Base-by-base conservation (phyloP, 495 filamentous ascomycete species). In the Xylaria longipes region DNA sequence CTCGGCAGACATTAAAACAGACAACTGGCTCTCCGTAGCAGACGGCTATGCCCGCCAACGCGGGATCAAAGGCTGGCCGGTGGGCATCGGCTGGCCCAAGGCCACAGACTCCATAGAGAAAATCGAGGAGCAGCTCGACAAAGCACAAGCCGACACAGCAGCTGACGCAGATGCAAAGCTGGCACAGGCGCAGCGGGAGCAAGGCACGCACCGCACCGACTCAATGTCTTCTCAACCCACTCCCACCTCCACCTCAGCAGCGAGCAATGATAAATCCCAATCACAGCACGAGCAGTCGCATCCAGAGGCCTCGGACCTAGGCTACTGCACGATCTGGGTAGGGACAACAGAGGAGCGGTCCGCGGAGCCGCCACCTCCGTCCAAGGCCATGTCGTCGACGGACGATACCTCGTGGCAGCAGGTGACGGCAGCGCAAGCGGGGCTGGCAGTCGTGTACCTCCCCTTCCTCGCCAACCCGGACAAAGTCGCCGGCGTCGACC, bases 281-380 rank as follows among this genome's bases (percentile, higher is more conserved):
- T 33, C 71, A 39, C 74, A 80, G 52, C 73, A 77, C 48, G 68
- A 80, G 60, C 73, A 79, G n/a, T 77, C 76, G 14, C 73, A 81
- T 14, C 75, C 82, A 4, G 81, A 82, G 72, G 88, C 82, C 39
- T 83, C 84, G 22, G 91, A 93, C 45, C 84, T 98, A 0, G 89
- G 90, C 31, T 97, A 95, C 84, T 98, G 96, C 82, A 98, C 94
- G 41, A 87, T 99, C 70, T 99, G 96, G 96, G 92, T 97, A 4
- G 96, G 96, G 50, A 92, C 89, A 7, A 95, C 86, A 5, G 84
- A 92, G 74, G 92, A 97, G 76, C 86, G 88, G 7, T 82, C 79
- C 2, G 82, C 88, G 20, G 82, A 87, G 22, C 82, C 87, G 3
- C 79, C 84, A 0, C 87, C 92, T 54, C 91, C 91, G 6, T 90